Evolutionary conservation across 352 stramenopile species (phyloP).

Genomic region (Phytophthora chlamydospora): DNA sequence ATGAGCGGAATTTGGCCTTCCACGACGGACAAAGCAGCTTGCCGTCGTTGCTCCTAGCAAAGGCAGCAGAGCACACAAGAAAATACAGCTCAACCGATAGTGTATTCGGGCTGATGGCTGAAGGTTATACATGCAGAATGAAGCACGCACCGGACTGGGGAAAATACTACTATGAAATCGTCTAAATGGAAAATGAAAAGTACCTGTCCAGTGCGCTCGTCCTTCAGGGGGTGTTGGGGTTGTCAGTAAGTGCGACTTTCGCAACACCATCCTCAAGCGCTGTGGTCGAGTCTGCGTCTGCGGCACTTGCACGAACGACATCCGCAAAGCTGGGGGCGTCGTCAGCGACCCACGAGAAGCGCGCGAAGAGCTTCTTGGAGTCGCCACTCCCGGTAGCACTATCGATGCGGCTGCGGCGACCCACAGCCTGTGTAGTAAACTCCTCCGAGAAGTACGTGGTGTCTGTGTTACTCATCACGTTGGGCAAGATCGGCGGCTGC

Average conservation of each 20-base stretch:
- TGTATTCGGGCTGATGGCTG: slow-evolving; percentile 15
- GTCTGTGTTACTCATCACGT: slow-evolving; percentile 88
- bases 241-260: slow-evolving; percentile 26
- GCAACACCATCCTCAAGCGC: slow-evolving; percentile 21
- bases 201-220: slow-evolving; percentile 18
- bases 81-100: slow-evolving; percentile 4
- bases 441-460: slow-evolving; percentile 95
- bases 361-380: slow-evolving; percentile 65
- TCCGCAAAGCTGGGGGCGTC: slow-evolving; percentile 63
- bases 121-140: slow-evolving; percentile 9
- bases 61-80: no score
- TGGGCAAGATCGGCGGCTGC: slow-evolving; percentile 89
- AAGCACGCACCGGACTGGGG: slow-evolving; percentile 10
- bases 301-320: slow-evolving; percentile 39
- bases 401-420: slow-evolving; percentile 55
- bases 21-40: no score
- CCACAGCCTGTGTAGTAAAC: slow-evolving; percentile 79
- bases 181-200: slow-evolving; percentile 28
- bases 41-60: no score
- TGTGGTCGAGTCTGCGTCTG: slow-evolving; percentile 13
- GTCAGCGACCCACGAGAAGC: slow-evolving; percentile 79
- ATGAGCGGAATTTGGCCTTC: no score
- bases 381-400: slow-evolving; percentile 33
- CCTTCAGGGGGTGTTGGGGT: slow-evolving; percentile 20
- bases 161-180: slow-evolving; percentile 18